Percentiles rank a stretch among this genome's conserved stretches.
These are phyloP conservation scores for Schwanniomyces vanrijiae DNA, from an alignment of 805 yeast genomes.

Conservation along the genomic window DNA sequence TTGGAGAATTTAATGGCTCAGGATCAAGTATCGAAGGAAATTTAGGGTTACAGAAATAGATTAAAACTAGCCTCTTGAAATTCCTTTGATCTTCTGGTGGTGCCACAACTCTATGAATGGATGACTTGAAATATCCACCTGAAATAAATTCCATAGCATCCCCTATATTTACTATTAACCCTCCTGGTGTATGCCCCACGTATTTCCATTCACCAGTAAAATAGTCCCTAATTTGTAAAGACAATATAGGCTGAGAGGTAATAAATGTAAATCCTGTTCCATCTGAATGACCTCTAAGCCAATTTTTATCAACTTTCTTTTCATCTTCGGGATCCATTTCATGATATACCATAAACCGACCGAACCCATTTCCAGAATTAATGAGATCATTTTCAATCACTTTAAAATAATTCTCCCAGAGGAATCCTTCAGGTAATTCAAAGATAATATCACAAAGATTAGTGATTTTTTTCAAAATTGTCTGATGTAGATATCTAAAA, in stretches of 20 bases:
- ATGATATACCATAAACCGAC: conserved; percentile 30
- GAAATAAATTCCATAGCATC: conserved; percentile 32
- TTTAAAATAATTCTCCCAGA: conserved; percentile 29
- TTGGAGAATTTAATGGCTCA: conserved; percentile 23
- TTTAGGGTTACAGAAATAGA: conserved; percentile 25
- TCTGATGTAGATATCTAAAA: conserved; percentile 20
- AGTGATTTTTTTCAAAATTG: conserved; percentile 21
- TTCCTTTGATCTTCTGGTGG: conserved; percentile 26
- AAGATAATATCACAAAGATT: conserved; percentile 25
- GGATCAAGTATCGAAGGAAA: conserved; percentile 21
- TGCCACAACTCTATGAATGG: conserved; percentile 25
- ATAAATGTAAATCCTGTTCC: conserved; percentile 30
- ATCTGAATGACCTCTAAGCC: conserved; percentile 33
- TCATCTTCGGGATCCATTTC: conserved; percentile 23
- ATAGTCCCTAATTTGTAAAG: conserved; percentile 30
- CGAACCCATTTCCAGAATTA: conserved; percentile 28
- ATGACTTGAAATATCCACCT: conserved; percentile 28
- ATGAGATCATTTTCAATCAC: conserved; percentile 19
- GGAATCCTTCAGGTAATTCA: conserved; percentile 27
- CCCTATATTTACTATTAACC: conserved; percentile 28
- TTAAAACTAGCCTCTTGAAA: conserved; percentile 23
- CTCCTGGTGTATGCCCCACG: conserved; percentile 29
- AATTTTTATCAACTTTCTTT: conserved; percentile 22
- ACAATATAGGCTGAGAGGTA: conserved; percentile 30
- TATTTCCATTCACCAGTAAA: conserved; percentile 28